Evolutionary conservation across 2,329 filamentous ascomycete genomes (phyloP).

Genomic region (Sphaerostilbella broomeana): DNA sequence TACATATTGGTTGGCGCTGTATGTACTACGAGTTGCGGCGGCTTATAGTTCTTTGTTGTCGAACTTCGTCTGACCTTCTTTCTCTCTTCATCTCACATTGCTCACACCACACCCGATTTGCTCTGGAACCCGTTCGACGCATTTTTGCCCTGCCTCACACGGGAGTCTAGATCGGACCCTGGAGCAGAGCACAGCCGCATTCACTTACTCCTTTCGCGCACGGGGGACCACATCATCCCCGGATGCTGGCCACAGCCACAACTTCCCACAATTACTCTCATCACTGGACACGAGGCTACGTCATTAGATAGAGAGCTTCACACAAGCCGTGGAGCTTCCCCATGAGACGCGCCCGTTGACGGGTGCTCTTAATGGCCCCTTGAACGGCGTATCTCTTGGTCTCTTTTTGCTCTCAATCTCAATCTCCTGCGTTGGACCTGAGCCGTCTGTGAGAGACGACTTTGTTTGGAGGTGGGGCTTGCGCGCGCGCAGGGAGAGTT

Average conservation of each 20-base stretch:
- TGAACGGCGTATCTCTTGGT: conserved; percentile 2
- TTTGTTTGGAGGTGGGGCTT: conserved; percentile 9
- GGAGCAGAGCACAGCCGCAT: conserved; percentile 6
- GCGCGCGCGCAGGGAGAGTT: not conserved
- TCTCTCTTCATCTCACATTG: not conserved
- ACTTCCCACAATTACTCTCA: conserved; percentile 4
- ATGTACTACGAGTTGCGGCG: too few relatives aligned
- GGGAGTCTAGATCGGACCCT: too few relatives aligned
- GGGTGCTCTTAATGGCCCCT: conserved; percentile 13
- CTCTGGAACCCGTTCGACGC: too few relatives aligned
- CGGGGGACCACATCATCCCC: conserved; percentile 4
- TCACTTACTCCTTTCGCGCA: not conserved
- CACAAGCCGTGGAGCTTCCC: conserved; percentile 4
- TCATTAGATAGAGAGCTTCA: conserved; percentile 8
- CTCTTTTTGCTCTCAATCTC: not conserved
- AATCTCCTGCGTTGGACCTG: too few relatives aligned
- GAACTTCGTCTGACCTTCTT: too few relatives aligned
- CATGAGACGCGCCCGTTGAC: conserved; percentile 12
- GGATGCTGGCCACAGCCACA: conserved; percentile 14
- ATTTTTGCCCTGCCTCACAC: not conserved
- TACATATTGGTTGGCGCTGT: too few relatives aligned
- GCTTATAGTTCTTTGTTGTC: too few relatives aligned
- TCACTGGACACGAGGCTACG: conserved; percentile 5
- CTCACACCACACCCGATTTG: too few relatives aligned
- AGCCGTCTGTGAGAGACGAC: too few relatives aligned